Conservation (phyloP, 2,329 filamentous ascomycete genomes). For the Uncinocarpus reesii region DNA sequence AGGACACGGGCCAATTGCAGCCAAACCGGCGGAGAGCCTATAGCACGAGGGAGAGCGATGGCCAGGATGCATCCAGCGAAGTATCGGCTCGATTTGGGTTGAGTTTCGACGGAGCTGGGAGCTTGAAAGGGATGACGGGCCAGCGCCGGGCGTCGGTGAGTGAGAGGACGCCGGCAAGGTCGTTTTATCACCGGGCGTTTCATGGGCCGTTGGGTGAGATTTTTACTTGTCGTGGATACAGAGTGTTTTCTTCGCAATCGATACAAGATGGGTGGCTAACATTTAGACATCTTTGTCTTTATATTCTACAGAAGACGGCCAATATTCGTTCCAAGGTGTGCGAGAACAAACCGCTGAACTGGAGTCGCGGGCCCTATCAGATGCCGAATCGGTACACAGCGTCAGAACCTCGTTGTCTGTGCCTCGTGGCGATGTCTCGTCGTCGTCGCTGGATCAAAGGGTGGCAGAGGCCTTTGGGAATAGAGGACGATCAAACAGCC, state of each 20-base stretch:
- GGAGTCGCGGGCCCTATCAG: constrained; percentile 67
- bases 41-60: constrained; percentile 2
- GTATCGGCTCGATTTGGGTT: background rate
- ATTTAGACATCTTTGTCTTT: too few relatives aligned
- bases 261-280: too few relatives aligned
- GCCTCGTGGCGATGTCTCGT: constrained; percentile 24
- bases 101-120: background rate
- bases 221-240: background rate
- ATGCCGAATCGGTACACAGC: constrained; percentile 29
- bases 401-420: constrained; percentile 18
- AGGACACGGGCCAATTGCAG: background rate
- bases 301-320: constrained; percentile 50
- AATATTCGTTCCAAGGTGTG: constrained; percentile 64
- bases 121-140: background rate
- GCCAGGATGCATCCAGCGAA: background rate
- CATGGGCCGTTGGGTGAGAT: constrained; percentile 32
- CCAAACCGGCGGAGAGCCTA: constrained; percentile 2
- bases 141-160: constrained; percentile 19
- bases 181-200: constrained; percentile 39
- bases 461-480: constrained; percentile 17
- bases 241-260: too few relatives aligned
- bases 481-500: constrained; percentile 19
- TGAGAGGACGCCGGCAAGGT: constrained; percentile 35
- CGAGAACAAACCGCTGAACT: constrained; percentile 81
- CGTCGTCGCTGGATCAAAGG: constrained; percentile 15